phyloP scores from a whole-genome alignment of 2,329 filamentous ascomycete species.

The Cladosporium austrohemisphaericum region DNA sequence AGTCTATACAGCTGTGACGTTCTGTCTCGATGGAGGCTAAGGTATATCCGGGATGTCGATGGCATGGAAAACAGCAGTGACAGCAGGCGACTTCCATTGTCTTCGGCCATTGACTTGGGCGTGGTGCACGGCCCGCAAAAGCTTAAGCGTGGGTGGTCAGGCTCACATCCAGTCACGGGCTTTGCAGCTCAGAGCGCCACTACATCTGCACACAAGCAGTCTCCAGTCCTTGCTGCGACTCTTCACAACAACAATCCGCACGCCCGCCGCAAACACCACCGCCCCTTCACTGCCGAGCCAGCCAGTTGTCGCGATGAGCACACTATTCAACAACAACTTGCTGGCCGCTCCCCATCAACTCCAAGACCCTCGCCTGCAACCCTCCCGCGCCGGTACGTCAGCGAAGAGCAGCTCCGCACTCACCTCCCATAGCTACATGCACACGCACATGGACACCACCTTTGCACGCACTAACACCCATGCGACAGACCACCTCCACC shows the following conservation, averaged over 20 bases:
- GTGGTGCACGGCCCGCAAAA: too few species aligned
- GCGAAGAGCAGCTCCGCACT: conserved; percentile 29
- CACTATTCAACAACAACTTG: conserved; percentile 56
- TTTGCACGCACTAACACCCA: conserved; percentile 27
- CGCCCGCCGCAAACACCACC: neutral
- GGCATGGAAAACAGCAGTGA: too few species aligned
- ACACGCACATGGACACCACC: conserved; percentile 36
- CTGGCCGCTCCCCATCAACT: conserved; percentile 61
- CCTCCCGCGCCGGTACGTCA: conserved; percentile 55
- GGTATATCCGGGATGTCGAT: too few species aligned
- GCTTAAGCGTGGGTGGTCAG: too few species aligned
- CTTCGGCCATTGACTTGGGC: conserved; percentile 8
- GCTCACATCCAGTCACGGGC: too few species aligned
- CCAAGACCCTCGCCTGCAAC: conserved; percentile 57
- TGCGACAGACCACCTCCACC: conserved; percentile 33
- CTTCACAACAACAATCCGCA: neutral
- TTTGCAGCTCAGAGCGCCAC: conserved; percentile 3
- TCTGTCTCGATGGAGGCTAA: too few species aligned
- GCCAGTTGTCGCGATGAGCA: conserved; percentile 51
- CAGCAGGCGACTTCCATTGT: conserved; percentile 5
- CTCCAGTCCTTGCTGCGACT: conserved; percentile 3
- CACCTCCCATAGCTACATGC: conserved; percentile 25
- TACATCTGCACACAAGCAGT: neutral
- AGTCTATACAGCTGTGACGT: too few species aligned
- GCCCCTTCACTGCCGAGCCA: conserved; percentile 1